A percentile compares a stretch with the other conserved stretches of the same genome.
These are phyloP conservation scores for Aspergillus japonicus DNA, from an alignment of 2,329 filamentous ascomycete genomes.

Conservation along the genomic window DNA sequence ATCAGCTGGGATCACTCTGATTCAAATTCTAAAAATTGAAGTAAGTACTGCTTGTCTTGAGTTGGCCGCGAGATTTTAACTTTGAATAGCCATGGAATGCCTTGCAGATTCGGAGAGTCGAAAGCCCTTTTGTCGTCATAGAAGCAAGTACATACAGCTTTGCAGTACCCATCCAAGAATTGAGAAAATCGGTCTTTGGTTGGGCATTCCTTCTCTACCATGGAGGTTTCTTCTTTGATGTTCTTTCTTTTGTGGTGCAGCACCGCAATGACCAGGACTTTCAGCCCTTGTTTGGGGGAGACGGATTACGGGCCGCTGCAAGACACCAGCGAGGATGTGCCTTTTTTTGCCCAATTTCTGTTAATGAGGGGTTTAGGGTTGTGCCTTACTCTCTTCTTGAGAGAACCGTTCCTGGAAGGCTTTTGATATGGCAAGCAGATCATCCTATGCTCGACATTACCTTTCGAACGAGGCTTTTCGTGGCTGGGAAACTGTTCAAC, in stretches of 20 bases:
- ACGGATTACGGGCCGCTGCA: background rate
- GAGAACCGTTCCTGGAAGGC: background rate
- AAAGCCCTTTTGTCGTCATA: background rate
- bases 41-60: too few species aligned
- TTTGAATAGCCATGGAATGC: background rate
- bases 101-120: background rate
- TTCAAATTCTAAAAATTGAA: too few species aligned
- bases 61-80: background rate
- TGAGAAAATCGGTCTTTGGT: too few species aligned
- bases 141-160: too few species aligned
- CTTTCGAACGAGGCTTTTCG: background rate
- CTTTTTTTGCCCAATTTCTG: background rate
- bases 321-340: background rate
- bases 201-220: background rate
- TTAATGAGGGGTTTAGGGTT: background rate
- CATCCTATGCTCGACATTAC: background rate
- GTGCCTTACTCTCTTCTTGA: background rate
- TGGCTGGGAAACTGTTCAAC: background rate
- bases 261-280: background rate
- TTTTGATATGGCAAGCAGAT: background rate
- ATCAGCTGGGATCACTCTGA: too few species aligned
- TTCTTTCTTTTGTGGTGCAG: background rate
- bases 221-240: background rate
- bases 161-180: too few species aligned
- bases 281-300: background rate